A percentile compares a stretch with the other conserved stretches of the same genome.
These are phyloP conservation scores for Diplodia corticola DNA, from an alignment of 2,329 filamentous ascomycete species.

Conservation along the genomic window DNA sequence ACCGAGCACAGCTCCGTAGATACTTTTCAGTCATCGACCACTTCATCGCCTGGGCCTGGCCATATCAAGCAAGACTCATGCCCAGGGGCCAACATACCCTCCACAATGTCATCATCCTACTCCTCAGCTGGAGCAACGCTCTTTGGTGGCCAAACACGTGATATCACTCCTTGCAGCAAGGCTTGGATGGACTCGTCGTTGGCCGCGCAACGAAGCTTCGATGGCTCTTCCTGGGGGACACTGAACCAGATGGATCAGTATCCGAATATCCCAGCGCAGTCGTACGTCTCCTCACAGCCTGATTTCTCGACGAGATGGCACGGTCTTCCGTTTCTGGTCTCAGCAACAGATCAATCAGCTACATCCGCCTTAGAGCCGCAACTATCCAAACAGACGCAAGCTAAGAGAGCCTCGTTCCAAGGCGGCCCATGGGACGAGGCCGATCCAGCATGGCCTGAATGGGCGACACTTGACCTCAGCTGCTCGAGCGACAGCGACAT, in stretches of 20 bases:
- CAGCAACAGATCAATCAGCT: too few relatives aligned
- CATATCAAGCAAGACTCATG: neutral
- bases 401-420: neutral
- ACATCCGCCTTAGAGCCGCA: neutral
- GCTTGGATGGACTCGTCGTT: neutral
- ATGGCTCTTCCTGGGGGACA: neutral
- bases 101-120: neutral
- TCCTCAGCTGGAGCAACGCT: neutral
- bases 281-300: neutral
- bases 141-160: neutral
- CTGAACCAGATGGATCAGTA: slow-evolving; percentile 6
- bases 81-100: neutral
- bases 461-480: neutral
- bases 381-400: neutral
- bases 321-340: neutral
- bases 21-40: neutral
- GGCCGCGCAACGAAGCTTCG: neutral
- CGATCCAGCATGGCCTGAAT: slow-evolving; percentile 7
- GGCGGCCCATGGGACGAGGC: neutral
- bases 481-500: slow-evolving; percentile 12
- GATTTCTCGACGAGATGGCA: neutral
- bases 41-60: neutral
- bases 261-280: neutral
- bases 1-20: neutral
- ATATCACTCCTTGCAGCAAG: neutral